A percentile compares a stretch with the other conserved stretches of the same genome.
These are phyloP conservation scores for Rhytidiadelphus loreus DNA, from an alignment of 225 moss, liverwort and hornwort species.

Conservation along the genomic window DNA sequence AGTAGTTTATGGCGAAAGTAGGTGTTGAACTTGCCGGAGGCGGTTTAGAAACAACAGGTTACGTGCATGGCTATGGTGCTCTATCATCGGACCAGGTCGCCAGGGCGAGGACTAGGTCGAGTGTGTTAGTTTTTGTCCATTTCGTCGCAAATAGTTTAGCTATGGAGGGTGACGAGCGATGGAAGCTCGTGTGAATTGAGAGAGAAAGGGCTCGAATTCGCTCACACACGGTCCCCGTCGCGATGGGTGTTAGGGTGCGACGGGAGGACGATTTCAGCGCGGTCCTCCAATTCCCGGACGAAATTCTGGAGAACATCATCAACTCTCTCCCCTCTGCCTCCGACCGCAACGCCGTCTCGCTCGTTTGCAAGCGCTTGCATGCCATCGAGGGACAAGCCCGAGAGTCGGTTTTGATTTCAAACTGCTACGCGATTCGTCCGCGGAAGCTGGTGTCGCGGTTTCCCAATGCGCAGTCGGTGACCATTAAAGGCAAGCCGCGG, in stretches of 20 bases:
- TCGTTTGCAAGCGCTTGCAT: constrained; percentile 34
- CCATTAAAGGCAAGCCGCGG: constrained; percentile 49
- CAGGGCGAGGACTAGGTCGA: not conserved
- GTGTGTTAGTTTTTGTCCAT: not conserved
- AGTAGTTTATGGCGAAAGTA: not conserved
- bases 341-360: constrained; percentile 31
- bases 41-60: not conserved
- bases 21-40: not conserved
- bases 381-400: constrained; percentile 28
- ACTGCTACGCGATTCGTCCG: constrained; percentile 37
- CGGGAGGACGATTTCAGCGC: not conserved
- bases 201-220: not conserved
- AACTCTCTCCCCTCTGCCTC: not conserved
- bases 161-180: constrained; percentile 2
- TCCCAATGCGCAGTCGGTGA: constrained; percentile 25
- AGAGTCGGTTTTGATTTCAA: constrained; percentile 26
- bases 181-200: not conserved
- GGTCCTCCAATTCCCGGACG: constrained; percentile 30
- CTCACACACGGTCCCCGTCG: not conserved
- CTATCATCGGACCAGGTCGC: not conserved
- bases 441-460: constrained; percentile 17
- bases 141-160: not conserved
- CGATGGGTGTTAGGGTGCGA: constrained; percentile 2
- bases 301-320: constrained; percentile 28
- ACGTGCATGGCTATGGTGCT: not conserved